These are phyloP conservation scores for Ophiocordyceps robertsii DNA, from an alignment of 2,329 filamentous ascomycete genomes.

Conservation along the genomic window DNA sequence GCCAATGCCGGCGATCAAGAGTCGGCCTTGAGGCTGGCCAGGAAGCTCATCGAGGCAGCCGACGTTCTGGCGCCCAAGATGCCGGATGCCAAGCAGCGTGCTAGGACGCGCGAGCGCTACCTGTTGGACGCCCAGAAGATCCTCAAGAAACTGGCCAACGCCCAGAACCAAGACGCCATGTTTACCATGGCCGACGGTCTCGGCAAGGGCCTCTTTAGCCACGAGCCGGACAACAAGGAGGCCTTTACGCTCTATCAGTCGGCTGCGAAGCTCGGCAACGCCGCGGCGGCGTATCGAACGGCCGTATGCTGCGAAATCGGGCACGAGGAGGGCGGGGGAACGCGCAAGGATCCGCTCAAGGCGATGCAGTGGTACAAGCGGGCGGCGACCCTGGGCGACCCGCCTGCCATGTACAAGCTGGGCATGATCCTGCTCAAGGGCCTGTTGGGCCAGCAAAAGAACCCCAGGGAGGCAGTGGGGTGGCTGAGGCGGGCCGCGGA, in stretches of 20 bases:
- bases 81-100: conserved; percentile 56
- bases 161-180: conserved; percentile 72
- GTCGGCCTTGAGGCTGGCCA: conserved; percentile 60
- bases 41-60: conserved; percentile 75
- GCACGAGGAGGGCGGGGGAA: conserved; percentile 85
- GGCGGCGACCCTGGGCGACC: conserved; percentile 78
- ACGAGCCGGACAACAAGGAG: conserved; percentile 76
- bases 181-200: conserved; percentile 88
- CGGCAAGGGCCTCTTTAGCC: conserved; percentile 66
- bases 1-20: conserved; percentile 59
- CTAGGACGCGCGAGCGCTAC: conserved; percentile 71
- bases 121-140: conserved; percentile 78
- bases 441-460: conserved; percentile 72
- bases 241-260: conserved; percentile 90
- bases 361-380: conserved; percentile 98
- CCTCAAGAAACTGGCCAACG: conserved; percentile 70
- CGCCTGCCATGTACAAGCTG: conserved; percentile 95
- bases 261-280: conserved; percentile 78
- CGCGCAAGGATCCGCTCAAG: conserved; percentile 78
- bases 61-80: conserved; percentile 54
- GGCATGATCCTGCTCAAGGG: conserved; percentile 94
- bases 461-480: conserved; percentile 71
- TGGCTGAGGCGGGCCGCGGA: conserved; percentile 94
- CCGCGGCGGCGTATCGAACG: conserved; percentile 80
- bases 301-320: conserved; percentile 97